Percentiles rank a stretch among this genome's conserved stretches.
phyloP scores from a whole-genome alignment of 805 yeast genomes.

The Metschnikowia santaceciliae region DNA sequence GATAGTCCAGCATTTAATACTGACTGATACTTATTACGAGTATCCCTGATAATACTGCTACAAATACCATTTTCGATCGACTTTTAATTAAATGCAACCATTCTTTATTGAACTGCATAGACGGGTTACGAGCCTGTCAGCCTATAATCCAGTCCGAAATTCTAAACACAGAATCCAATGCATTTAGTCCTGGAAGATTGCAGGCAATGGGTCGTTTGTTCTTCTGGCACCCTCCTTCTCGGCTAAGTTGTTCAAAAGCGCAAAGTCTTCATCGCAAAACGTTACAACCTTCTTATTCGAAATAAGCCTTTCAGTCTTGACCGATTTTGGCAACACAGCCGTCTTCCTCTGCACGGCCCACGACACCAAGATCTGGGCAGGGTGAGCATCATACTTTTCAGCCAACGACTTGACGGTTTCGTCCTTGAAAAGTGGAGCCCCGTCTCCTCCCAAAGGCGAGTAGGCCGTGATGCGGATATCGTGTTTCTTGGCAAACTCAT shows the following conservation, averaged over 20 bases:
- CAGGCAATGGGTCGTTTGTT: constrained; percentile 23
- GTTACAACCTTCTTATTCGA: constrained; percentile 32
- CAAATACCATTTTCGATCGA: no score
- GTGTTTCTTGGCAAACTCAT: constrained; percentile 33
- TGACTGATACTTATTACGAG: no score
- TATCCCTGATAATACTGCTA: no score
- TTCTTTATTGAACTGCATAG: no score
- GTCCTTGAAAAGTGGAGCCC: constrained; percentile 58
- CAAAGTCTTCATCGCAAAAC: constrained; percentile 35
- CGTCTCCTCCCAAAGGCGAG: constrained; percentile 61
- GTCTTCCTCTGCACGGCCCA: constrained; percentile 59
- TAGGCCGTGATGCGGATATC: constrained; percentile 48
- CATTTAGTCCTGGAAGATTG: constrained; percentile 8
- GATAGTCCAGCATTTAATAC: no score
- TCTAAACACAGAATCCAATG: no score
- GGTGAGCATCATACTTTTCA: constrained; percentile 24
- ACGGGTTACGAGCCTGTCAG: not conserved
- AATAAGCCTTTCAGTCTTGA: constrained; percentile 29
- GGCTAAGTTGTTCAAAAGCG: constrained; percentile 29
- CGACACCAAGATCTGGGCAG: constrained; percentile 52
- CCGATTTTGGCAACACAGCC: constrained; percentile 36
- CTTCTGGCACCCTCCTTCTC: constrained; percentile 30
- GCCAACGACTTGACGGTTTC: constrained; percentile 26
- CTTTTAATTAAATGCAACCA: no score
- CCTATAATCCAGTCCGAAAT: no score